Percentiles rank a stretch among this genome's conserved stretches.
Evolutionary conservation across 1,139 yeast species (phyloP).

Genomic region (Pichia sp.): DNA sequence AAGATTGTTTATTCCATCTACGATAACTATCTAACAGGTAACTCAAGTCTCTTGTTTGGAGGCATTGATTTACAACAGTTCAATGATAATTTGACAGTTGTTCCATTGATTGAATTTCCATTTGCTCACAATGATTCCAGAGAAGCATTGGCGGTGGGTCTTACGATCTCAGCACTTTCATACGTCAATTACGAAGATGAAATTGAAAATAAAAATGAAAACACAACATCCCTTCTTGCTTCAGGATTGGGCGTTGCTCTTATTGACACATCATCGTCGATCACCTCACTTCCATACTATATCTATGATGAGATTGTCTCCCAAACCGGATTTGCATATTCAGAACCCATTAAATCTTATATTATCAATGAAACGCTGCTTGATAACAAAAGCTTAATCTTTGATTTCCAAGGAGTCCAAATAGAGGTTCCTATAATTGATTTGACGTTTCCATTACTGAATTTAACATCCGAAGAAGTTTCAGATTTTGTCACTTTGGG

Average conservation of each 20-base stretch:
- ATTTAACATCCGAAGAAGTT: slow-evolving; percentile 1
- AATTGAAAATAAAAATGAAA: slow-evolving; percentile 1
- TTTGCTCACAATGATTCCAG: slow-evolving; percentile 24
- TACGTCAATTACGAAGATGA: slow-evolving; percentile 5
- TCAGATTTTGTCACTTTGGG: slow-evolving; percentile 19
- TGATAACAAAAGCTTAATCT: slow-evolving; percentile 28
- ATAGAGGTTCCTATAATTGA: slow-evolving; percentile 35
- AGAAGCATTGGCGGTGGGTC: slow-evolving; percentile 28
- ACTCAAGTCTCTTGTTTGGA: slow-evolving; percentile 46
- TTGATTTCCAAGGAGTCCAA: slow-evolving; percentile 40
- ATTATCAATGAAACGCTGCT: slow-evolving; percentile 22
- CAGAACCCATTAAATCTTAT: slow-evolving; percentile 26
- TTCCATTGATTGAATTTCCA: slow-evolving; percentile 29
- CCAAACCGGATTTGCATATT: slow-evolving; percentile 31
- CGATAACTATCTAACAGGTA: slow-evolving; percentile 17
- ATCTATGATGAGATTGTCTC: slow-evolving; percentile 34
- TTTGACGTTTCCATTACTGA: slow-evolving; percentile 10
- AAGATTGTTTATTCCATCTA: slow-evolving; percentile 42
- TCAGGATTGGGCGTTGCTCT: slow-evolving; percentile 33
- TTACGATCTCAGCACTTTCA: slow-evolving; percentile 33
- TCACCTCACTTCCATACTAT: slow-evolving; percentile 39
- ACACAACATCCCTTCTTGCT: slow-evolving; percentile 26
- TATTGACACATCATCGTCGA: slow-evolving; percentile 58
- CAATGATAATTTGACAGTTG: slow-evolving; percentile 35
- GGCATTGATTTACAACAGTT: slow-evolving; percentile 46